phyloP scores from a whole-genome alignment of 257 asterid genomes.

The Scutellaria minor region DNA sequence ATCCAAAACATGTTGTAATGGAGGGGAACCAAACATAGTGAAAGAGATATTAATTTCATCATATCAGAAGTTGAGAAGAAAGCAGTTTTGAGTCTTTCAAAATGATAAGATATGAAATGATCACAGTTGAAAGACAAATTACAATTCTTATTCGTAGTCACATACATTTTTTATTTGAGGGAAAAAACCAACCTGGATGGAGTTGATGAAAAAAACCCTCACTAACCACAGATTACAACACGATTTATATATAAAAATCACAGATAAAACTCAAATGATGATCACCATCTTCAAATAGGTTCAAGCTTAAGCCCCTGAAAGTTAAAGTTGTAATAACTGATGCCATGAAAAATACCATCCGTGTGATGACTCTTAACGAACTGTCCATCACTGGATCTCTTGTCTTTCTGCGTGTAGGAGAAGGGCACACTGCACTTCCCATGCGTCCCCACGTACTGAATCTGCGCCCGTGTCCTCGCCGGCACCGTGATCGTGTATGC shows the following conservation, averaged over 20 bases:
- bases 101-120: no score
- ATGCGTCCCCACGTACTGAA: background rate
- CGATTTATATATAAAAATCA: no score
- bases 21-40: no score
- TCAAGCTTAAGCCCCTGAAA: background rate
- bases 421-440: conserved; percentile 2
- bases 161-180: background rate
- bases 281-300: background rate
- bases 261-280: no score
- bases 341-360: background rate
- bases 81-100: no score
- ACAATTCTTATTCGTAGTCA: no score
- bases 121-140: no score
- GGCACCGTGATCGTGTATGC: background rate
- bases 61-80: no score
- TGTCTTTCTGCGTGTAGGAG: background rate
- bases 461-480: background rate
- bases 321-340: background rate
- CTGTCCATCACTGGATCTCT: background rate
- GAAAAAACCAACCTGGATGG: background rate
- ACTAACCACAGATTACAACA: no score
- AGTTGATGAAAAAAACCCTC: conserved; percentile 15
- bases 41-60: no score
- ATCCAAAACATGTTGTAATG: no score
- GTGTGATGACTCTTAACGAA: background rate